phyloP scores from a whole-genome alignment of 140 eudicot species.

The Anethum foeniculum region DNA sequence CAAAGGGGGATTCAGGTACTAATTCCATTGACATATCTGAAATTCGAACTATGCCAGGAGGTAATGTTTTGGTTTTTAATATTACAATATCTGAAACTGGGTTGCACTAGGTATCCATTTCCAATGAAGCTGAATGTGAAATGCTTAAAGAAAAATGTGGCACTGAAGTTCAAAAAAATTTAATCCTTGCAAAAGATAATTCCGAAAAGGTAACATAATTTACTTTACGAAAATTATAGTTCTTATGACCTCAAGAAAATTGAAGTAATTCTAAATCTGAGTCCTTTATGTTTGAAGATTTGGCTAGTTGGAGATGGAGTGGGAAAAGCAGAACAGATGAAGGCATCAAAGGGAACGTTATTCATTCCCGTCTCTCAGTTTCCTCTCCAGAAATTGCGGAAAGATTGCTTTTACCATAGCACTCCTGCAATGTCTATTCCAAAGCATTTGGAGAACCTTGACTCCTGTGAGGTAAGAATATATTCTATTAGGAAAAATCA shows the following conservation, averaged over 20 bases:
- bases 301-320: slow-evolving; percentile 72
- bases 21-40: background rate
- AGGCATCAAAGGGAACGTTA: slow-evolving; percentile 52
- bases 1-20: slow-evolving; percentile 55
- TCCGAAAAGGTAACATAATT: slow-evolving; percentile 29
- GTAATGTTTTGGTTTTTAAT: background rate
- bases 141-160: slow-evolving; percentile 27
- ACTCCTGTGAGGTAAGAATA: slow-evolving; percentile 57
- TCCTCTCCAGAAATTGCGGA: slow-evolving; percentile 40
- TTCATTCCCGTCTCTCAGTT: slow-evolving; percentile 56
- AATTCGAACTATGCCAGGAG: background rate
- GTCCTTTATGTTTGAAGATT: slow-evolving; percentile 15
- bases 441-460: slow-evolving; percentile 36
- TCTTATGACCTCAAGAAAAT: background rate
- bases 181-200: slow-evolving; percentile 21
- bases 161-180: slow-evolving; percentile 19
- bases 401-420: slow-evolving; percentile 39
- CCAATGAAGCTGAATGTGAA: slow-evolving; percentile 25
- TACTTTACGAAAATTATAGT: background rate
- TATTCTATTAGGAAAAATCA: background rate
- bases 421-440: slow-evolving; percentile 56
- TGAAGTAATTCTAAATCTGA: background rate
- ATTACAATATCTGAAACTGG: background rate
- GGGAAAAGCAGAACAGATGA: slow-evolving; percentile 38
- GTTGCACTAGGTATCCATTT: slow-evolving; percentile 28